Conservation (phyloP, 352 stramenopile species). For the Bremia lactucae region DNA sequence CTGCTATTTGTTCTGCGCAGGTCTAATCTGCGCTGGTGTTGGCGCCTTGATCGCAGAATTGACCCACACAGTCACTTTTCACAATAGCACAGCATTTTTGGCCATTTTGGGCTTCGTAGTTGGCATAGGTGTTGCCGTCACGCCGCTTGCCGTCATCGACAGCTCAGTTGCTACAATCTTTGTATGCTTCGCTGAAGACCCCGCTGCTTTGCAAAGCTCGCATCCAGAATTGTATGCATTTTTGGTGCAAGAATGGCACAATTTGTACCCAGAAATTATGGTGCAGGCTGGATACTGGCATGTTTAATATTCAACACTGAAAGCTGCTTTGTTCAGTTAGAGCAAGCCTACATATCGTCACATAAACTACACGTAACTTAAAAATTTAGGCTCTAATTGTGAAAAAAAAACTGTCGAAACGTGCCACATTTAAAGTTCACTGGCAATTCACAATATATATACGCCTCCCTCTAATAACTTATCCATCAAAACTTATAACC, state of each 20-base stretch:
- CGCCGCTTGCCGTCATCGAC: constrained; percentile 87
- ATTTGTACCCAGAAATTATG: constrained; percentile 83
- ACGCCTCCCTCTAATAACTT: too few species aligned
- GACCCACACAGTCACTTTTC: constrained; percentile 39
- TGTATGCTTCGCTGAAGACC: constrained; percentile 93
- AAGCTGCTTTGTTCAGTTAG: too few species aligned
- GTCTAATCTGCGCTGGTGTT: constrained; percentile 58
- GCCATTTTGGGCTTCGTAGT: constrained; percentile 84
- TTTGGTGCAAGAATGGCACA: constrained; percentile 82
- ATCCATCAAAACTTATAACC: too few species aligned
- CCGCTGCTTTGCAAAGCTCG: constrained; percentile 61
- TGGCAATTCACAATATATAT: too few species aligned
- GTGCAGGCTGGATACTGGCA: constrained; percentile 80
- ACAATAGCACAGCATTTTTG: constrained; percentile 64
- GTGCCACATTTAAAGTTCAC: too few species aligned
- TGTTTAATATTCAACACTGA: too few species aligned
- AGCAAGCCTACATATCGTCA: too few species aligned
- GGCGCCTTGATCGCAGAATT: constrained; percentile 43
- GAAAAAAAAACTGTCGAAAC: too few species aligned
- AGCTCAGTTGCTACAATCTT: constrained; percentile 93
- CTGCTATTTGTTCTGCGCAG: constrained; percentile 9
- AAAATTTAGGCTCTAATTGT: too few species aligned
- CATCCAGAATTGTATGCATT: constrained; percentile 77
- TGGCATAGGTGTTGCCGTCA: constrained; percentile 80
- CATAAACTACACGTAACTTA: too few species aligned